Conservation (phyloP, 345 rosid genomes). For the Cochlearia excelsa region DNA sequence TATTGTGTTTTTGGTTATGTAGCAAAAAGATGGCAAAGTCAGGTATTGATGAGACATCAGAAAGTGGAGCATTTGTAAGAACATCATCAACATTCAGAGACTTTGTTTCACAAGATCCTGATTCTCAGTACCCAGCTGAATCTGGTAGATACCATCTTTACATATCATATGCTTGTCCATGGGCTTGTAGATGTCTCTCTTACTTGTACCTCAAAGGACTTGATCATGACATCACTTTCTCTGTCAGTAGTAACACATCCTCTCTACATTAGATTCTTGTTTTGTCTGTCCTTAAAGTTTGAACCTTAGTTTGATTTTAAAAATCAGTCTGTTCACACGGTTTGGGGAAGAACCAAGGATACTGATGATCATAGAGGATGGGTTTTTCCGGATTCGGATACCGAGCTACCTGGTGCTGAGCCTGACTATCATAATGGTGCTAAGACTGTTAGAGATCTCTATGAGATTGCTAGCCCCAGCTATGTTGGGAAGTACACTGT, state of each 20-base stretch:
- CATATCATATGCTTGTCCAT: conserved; percentile 90
- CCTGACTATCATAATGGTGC: conserved; percentile 70
- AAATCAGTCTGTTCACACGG: conserved; percentile 63
- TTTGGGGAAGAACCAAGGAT: conserved; percentile 84
- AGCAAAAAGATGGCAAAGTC: conserved; percentile 61
- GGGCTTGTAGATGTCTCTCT: conserved; percentile 92
- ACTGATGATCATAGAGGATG: conserved; percentile 92
- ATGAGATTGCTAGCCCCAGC: conserved; percentile 70
- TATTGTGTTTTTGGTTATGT: neutral
- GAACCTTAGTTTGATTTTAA: conserved; percentile 7
- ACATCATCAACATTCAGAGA: conserved; percentile 80
- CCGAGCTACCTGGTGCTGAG: conserved; percentile 79
- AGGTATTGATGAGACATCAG: conserved; percentile 71
- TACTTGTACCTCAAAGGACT: conserved; percentile 83
- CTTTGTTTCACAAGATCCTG: conserved; percentile 54
- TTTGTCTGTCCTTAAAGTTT: neutral
- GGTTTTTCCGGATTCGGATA: conserved; percentile 61
- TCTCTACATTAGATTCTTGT: neutral
- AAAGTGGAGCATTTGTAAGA: conserved; percentile 71
- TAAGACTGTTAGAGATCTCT: conserved; percentile 65
- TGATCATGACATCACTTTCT: conserved; percentile 63
- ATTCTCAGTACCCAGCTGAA: conserved; percentile 67
- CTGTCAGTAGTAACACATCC: conserved; percentile 45
- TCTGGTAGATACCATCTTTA: conserved; percentile 91
- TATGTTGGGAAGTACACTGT: conserved; percentile 78